phyloP scores from a whole-genome alignment of 352 stramenopile genomes.

The Detonula confervacea region DNA sequence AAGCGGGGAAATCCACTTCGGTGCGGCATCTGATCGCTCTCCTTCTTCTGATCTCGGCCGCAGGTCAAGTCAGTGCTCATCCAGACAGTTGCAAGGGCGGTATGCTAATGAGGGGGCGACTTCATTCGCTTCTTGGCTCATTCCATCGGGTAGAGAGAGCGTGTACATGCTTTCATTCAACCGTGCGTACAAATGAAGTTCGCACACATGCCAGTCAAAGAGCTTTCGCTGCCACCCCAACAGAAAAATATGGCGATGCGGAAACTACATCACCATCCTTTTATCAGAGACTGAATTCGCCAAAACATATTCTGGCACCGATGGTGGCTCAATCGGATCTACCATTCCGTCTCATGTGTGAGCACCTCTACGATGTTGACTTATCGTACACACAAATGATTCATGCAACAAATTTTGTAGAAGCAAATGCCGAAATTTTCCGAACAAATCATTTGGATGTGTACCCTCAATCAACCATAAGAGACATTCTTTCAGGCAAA shows the following conservation, averaged over 20 bases:
- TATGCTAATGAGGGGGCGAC: constrained; percentile 6
- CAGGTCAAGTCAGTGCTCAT: too few relatives aligned
- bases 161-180: constrained; percentile 12
- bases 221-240: background rate
- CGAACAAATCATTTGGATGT: constrained; percentile 78
- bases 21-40: background rate
- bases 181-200: background rate
- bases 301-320: constrained; percentile 85
- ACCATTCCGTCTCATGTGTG: constrained; percentile 93
- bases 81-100: background rate
- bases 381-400: constrained; percentile 97
- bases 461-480: constrained; percentile 35
- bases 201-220: background rate
- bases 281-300: constrained; percentile 54
- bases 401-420: constrained; percentile 91
- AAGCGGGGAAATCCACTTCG: too few relatives aligned
- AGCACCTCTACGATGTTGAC: constrained; percentile 89
- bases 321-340: constrained; percentile 98
- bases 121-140: background rate
- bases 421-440: constrained; percentile 77
- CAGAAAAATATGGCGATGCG: background rate
- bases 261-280: constrained; percentile 14
- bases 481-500: constrained; percentile 88
- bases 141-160: constrained; percentile 3
- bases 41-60: too few relatives aligned